phyloP scores from a whole-genome alignment of 345 rosid genomes.

The Eucalyptus cloeziana region DNA sequence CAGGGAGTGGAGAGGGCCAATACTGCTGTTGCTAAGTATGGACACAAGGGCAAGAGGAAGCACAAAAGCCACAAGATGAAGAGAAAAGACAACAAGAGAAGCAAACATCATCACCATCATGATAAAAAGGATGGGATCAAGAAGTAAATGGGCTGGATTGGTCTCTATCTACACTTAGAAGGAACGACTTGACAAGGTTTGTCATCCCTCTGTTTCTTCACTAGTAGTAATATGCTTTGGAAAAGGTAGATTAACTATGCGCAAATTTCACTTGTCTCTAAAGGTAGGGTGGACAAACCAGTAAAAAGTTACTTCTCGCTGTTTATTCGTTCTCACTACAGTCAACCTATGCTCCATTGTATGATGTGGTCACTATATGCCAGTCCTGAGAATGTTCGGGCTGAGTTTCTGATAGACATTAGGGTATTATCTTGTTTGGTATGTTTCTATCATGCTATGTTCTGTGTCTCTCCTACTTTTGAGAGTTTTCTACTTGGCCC shows the following conservation, averaged over 20 bases:
- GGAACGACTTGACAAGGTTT: background rate
- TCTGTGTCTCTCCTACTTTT: background rate
- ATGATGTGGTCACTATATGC: background rate
- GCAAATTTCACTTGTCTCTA: background rate
- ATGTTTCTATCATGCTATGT: background rate
- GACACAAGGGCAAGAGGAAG: background rate
- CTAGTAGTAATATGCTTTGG: background rate
- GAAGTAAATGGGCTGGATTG: background rate
- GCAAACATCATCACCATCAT: background rate
- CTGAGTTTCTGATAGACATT: background rate
- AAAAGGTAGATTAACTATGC: background rate
- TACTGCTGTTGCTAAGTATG: background rate
- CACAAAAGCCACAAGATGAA: background rate
- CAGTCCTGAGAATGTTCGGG: background rate
- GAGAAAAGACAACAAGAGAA: background rate
- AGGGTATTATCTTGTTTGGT: background rate
- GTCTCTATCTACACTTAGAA: background rate
- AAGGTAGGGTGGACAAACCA: background rate
- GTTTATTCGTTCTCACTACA: background rate
- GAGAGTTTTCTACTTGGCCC: background rate
- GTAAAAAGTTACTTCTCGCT: background rate
- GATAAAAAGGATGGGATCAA: background rate
- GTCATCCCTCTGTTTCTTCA: background rate
- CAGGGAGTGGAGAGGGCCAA: background rate
- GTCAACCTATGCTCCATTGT: background rate